A percentile compares a stretch with the other conserved stretches of the same genome.
Conservation (phyloP, 176 grass and related monocot genomes). For the Phragmites australis region DNA sequence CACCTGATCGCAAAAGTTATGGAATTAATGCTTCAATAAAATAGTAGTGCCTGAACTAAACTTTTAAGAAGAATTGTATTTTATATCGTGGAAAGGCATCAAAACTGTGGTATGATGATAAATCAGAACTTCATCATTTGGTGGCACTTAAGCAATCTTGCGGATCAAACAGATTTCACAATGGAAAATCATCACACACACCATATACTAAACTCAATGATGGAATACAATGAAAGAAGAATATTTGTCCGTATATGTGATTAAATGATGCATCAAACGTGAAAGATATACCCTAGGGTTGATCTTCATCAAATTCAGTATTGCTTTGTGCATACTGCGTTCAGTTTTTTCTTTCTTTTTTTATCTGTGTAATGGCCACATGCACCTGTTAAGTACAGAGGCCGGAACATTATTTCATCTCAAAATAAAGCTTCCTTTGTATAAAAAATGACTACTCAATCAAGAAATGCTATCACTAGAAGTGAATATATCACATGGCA, state of each 20-base stretch:
- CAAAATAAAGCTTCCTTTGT: too few relatives aligned
- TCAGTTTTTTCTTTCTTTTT: too few relatives aligned
- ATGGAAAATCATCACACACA: too few relatives aligned
- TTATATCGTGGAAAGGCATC: background rate
- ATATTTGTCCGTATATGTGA: background rate
- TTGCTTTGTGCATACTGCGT: too few relatives aligned
- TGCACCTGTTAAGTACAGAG: too few relatives aligned
- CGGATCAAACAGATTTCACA: background rate
- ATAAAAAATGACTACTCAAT: background rate
- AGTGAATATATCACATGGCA: background rate
- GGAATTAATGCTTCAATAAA: conserved; percentile 17
- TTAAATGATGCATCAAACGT: conserved; percentile 22
- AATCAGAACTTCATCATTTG: conserved; percentile 19
- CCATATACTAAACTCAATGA: too few relatives aligned
- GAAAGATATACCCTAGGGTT: conserved; percentile 1
- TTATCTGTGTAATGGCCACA: too few relatives aligned
- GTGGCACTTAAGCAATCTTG: background rate
- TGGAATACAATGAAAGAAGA: conserved; percentile 12
- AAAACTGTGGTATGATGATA: background rate
- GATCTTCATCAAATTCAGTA: conserved; percentile 9
- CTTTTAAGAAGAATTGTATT: background rate
- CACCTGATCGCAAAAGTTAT: conserved; percentile 13
- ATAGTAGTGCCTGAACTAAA: background rate
- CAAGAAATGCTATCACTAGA: background rate
- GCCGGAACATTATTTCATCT: too few relatives aligned